Conservation (phyloP, 768 basidiomycete species). For the Phaeolepiota aurea region DNA sequence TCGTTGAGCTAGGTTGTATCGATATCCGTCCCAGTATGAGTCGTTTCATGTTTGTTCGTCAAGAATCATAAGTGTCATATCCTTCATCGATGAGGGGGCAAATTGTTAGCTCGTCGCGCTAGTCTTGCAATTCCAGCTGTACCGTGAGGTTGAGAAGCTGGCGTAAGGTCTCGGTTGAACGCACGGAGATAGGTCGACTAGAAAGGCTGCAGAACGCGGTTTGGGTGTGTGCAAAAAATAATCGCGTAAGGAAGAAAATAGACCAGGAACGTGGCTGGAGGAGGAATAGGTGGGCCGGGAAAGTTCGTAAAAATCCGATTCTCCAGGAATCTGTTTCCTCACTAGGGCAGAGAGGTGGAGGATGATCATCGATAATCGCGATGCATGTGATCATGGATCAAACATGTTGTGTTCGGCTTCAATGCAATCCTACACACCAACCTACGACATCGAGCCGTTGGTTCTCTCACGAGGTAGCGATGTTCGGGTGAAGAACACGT, state of each 20-base stretch:
- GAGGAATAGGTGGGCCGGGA: constrained; percentile 9
- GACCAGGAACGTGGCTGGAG: constrained; percentile 11
- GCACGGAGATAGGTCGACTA: constrained; percentile 14
- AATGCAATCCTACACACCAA: constrained; percentile 10
- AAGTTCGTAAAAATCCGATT: constrained; percentile 12
- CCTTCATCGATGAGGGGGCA: constrained; percentile 16
- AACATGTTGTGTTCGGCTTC: constrained; percentile 16
- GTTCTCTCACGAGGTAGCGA: constrained; percentile 9
- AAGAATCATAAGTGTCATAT: constrained; percentile 29
- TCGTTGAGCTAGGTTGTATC: constrained; percentile 2
- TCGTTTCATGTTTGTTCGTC: constrained; percentile 20
- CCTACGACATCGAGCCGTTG: constrained; percentile 20
- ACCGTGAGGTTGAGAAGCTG: neutral
- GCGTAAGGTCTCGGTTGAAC: constrained; percentile 2
- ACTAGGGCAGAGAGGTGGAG: constrained; percentile 16
- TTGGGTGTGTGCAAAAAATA: constrained; percentile 18
- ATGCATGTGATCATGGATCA: constrained; percentile 24
- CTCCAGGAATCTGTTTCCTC: constrained; percentile 25
- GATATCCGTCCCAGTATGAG: constrained; percentile 7
- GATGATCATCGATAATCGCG: constrained; percentile 35
- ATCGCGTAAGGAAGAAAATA: constrained; percentile 12
- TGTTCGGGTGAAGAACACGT: neutral
- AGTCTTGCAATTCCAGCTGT: constrained; percentile 1
- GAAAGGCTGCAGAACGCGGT: constrained; percentile 12
- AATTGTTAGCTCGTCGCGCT: constrained; percentile 14